Evolutionary conservation across 2,329 filamentous ascomycete genomes (phyloP), one percentile per base, ranked within the genome.

Genomic region (Pseudogymnoascus sp.): DNA sequence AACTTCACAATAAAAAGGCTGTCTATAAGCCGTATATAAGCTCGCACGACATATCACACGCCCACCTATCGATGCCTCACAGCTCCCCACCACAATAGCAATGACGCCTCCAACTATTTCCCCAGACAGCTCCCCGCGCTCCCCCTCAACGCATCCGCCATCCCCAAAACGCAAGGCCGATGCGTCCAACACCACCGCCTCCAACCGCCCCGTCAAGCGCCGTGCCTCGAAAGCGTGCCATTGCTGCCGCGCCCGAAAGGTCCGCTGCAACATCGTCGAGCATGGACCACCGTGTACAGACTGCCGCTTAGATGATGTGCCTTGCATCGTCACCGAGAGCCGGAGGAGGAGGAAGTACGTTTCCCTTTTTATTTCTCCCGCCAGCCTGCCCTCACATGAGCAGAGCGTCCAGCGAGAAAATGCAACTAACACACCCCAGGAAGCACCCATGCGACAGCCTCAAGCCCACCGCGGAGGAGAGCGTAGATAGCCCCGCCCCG

Each of bases 321-420:
- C n/a, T n/a, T n/a, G n/a, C n/a, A n/a, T n/a, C n/a, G n/a, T n/a
- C n/a, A n/a, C n/a, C n/a, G n/a, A n/a, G n/a, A n/a, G n/a, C n/a
- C n/a, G n/a, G n/a, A n/a, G n/a, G n/a, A n/a, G n/a, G n/a, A n/a
- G n/a, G 86, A 86, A 85, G 82, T 86, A 72, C 78, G 81, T 80
- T 64, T 63, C 64, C 63, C 21, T 68, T 67, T 40, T 66, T 67
- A 67, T 61, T 59, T 68, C 59, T 65, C 19, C 61, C 68, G 61
- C 66, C 67, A 24, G 64, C 66, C 40, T 66, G 66, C n/a, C 61
- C 67, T 70, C 29, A 35, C 64, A 13, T 63, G 65, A 24, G 61
- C 68, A 68, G 24, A 70, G 72, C 61, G 62, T 50, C 8, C 42
- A 67, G 40, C 14, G 4, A 24, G n/a, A 59, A 59, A 38, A 35